These are phyloP conservation scores for Fagopyrum esculentum DNA, from an alignment of 148 eudicot species.

Conservation along the genomic window DNA sequence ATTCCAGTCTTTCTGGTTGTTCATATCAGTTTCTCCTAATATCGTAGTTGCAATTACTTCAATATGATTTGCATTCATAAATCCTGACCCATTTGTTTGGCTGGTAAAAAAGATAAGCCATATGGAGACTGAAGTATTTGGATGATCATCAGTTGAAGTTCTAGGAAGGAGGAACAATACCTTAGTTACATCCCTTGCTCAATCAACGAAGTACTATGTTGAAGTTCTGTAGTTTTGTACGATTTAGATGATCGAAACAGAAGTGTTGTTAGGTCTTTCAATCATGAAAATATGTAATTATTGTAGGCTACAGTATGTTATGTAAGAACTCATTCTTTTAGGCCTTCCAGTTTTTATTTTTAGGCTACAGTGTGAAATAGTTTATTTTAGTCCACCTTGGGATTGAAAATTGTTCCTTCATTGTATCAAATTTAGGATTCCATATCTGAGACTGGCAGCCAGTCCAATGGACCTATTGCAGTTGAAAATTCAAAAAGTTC, in stretches of 20 bases:
- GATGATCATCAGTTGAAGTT: neutral
- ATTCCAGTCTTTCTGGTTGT: neutral
- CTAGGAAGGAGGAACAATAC: neutral
- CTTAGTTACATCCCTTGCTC: neutral
- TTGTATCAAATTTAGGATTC: neutral
- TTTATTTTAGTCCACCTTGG: neutral
- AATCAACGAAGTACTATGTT: neutral
- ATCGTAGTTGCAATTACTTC: neutral
- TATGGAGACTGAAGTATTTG: conserved; percentile 1
- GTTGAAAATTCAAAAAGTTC: neutral
- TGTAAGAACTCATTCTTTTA: neutral
- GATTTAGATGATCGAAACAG: neutral
- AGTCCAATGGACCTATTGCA: neutral
- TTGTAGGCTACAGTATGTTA: neutral
- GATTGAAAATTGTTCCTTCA: neutral
- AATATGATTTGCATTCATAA: neutral
- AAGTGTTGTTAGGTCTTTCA: neutral
- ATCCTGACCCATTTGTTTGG: neutral
- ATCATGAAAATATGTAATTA: neutral
- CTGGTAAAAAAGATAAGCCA: neutral
- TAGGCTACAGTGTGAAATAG: too few relatives aligned
- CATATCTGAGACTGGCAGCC: conserved; percentile 7
- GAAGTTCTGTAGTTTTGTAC: neutral
- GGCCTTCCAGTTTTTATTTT: neutral
- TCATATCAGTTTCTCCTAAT: neutral